Base-by-base conservation (phyloP, 108 stramenopile genomes). In the Phaeodactylum tricornutum region DNA sequence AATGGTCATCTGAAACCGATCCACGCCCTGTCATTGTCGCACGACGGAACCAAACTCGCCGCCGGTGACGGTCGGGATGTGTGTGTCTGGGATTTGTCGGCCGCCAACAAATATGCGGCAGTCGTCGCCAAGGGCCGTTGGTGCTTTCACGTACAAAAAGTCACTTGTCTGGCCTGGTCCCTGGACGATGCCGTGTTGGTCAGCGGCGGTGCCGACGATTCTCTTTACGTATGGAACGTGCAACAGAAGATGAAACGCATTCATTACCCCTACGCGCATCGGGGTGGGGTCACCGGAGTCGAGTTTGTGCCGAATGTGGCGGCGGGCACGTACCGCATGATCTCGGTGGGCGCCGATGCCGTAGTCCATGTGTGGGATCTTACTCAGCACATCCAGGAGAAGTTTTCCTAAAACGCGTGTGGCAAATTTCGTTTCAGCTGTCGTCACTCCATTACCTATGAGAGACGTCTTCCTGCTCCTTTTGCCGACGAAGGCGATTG, bases 321-420 rank as follows among this genome's bases (percentile, higher is more conserved):
- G 12, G 39, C 35, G 12, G 61, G 43, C 6, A n/a, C 33, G 15
- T 55, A 42, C 29, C 78, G 57, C 24, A 43, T 97, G 44, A 69
- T 95, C n/a, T 93, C 93, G 0, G 77, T 71, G 3, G 96, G 96
- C n/a, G 59, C 49, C 22, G 96, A 97, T 67, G 80, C 82, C 4
- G 88, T 84, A 44, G 50, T 90, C 38, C 74, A 83, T 47, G 61
- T 62, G 45, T 96, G 91, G 92, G 79, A 93, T 61, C 69, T 89
- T 1, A 59, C 66, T 29, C 54, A 53, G 9, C 85, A 92, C 53
- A 62, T 77, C 1, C 59, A 53, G 45, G 61, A 44, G 31, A 92
- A 87, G 64, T 92, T 92, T 47, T 61, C 47, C 22, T 81, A 69
- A 51, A 60, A n/a, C n/a, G n/a, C n/a, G n/a, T n/a, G 1, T 47